Evolutionary conservation across 352 stramenopile genomes (phyloP).

Genomic region (Phytophthora pisi): DNA sequence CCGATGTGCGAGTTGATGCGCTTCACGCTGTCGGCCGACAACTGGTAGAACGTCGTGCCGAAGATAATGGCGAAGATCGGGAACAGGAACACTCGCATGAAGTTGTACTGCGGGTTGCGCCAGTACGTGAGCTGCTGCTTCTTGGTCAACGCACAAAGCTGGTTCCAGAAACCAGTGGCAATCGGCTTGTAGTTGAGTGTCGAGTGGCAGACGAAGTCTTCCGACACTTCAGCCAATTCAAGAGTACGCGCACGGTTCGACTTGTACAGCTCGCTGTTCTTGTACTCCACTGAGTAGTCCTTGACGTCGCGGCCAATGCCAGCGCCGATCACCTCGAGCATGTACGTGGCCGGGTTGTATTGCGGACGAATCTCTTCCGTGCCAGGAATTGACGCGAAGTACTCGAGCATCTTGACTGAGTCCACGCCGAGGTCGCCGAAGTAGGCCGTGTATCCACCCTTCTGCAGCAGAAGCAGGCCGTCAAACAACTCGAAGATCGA

Average conservation of each 20-base stretch:
- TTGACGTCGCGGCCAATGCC: conserved; percentile 70
- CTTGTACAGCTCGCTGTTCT: conserved; percentile 41
- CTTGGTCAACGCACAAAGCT: too few species aligned
- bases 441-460: conserved; percentile 69
- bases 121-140: conserved; percentile 61
- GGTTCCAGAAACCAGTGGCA: conserved; percentile 47
- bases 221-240: conserved; percentile 20
- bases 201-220: conserved; percentile 46
- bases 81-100: conserved; percentile 55
- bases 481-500: conserved; percentile 95
- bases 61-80: conserved; percentile 54
- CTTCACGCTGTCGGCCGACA: conserved; percentile 23
- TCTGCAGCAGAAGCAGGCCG: conserved; percentile 87
- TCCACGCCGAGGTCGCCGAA: conserved; percentile 89
- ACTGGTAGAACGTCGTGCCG: conserved; percentile 57
- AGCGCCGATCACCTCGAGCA: conserved; percentile 88
- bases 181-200: conserved; percentile 53
- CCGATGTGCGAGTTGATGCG: conserved; percentile 61
- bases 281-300: conserved; percentile 59
- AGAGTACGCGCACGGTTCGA: conserved; percentile 39
- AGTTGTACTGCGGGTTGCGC: conserved; percentile 55
- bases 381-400: conserved; percentile 80
- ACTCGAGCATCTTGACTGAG: conserved; percentile 81
- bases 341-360: conserved; percentile 92
- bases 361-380: conserved; percentile 62